These are phyloP conservation scores for Aspergillus coremiiformis DNA, from an alignment of 495 filamentous ascomycete genomes.

Conservation along the genomic window DNA sequence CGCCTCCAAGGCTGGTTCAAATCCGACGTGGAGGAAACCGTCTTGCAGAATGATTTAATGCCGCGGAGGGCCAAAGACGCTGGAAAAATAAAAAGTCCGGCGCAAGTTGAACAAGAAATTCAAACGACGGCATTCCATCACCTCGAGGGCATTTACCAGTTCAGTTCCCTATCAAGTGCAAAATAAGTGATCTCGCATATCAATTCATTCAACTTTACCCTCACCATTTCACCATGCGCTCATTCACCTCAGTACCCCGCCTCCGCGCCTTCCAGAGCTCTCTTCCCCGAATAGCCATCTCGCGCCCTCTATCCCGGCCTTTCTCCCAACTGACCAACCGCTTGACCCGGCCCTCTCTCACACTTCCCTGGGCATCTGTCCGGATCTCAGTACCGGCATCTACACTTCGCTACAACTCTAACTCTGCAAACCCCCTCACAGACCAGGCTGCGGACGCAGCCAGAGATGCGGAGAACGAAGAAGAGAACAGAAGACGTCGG, in stretches of 20 bases:
- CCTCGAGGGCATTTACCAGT: no score
- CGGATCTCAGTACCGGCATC: not conserved
- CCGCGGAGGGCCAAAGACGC: constrained; percentile 13
- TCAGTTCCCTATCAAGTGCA: no score
- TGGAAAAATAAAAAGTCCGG: constrained; percentile 23
- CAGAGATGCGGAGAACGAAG: constrained; percentile 24
- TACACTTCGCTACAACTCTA: constrained; percentile 26
- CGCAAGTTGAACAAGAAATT: constrained; percentile 14
- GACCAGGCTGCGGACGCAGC: constrained; percentile 18
- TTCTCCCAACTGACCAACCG: constrained; percentile 12
- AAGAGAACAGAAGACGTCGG: constrained; percentile 27
- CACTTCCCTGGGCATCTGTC: not conserved
- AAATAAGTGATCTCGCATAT: not conserved
- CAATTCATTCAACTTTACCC: not conserved
- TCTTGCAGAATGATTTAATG: not conserved
- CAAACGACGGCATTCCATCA: no score
- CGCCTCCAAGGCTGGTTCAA: not conserved
- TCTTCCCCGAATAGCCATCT: constrained; percentile 11
- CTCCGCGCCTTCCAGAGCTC: constrained; percentile 12
- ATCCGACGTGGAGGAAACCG: not conserved
- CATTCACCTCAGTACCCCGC: constrained; percentile 5
- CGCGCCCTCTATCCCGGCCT: constrained; percentile 9
- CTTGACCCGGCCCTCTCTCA: constrained; percentile 2
- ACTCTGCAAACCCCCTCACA: constrained; percentile 24
- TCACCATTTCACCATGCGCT: constrained; percentile 5